Conservation (phyloP, 192 early-diverging fungal species). For the Chytriomyces sp. region DNA sequence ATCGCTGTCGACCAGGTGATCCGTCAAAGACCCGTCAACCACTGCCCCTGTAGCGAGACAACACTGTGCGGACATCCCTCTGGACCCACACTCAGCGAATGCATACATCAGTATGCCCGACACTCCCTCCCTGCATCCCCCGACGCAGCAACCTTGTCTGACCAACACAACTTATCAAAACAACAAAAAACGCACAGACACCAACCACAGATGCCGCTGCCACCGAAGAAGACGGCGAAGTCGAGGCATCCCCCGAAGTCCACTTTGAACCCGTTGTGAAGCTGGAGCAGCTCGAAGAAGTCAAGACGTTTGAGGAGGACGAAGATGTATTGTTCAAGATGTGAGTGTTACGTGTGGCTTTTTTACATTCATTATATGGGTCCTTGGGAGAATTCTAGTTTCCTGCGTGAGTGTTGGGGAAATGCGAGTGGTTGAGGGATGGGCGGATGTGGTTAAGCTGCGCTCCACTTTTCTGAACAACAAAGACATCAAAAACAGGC, state of each 20-base stretch:
- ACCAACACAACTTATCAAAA: neutral
- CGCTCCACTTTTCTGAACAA: too few species aligned
- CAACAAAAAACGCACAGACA: neutral
- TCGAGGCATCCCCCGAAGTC: slow-evolving; percentile 80
- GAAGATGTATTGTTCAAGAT: slow-evolving; percentile 92
- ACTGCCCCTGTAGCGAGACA: neutral
- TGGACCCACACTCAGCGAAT: neutral
- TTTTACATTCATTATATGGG: neutral
- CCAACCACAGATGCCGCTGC: neutral
- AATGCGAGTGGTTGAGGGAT: too few species aligned
- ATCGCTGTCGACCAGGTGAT: neutral
- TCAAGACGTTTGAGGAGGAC: slow-evolving; percentile 97
- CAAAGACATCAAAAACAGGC: slow-evolving; percentile 55
- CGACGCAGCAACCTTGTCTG: neutral
- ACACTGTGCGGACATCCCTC: too few species aligned
- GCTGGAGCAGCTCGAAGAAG: slow-evolving; percentile 82
- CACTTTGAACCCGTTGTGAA: slow-evolving; percentile 97
- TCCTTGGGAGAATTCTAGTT: too few species aligned
- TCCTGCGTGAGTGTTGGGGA: too few species aligned
- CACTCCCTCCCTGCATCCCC: neutral
- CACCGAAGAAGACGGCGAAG: slow-evolving; percentile 71
- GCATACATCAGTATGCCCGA: neutral
- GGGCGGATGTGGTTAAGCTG: too few species aligned
- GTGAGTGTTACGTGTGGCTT: slow-evolving; percentile 46
- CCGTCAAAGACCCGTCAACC: neutral